These are phyloP conservation scores for Apiospora saccharicola DNA, from an alignment of 2,329 filamentous ascomycete genomes.

Conservation along the genomic window DNA sequence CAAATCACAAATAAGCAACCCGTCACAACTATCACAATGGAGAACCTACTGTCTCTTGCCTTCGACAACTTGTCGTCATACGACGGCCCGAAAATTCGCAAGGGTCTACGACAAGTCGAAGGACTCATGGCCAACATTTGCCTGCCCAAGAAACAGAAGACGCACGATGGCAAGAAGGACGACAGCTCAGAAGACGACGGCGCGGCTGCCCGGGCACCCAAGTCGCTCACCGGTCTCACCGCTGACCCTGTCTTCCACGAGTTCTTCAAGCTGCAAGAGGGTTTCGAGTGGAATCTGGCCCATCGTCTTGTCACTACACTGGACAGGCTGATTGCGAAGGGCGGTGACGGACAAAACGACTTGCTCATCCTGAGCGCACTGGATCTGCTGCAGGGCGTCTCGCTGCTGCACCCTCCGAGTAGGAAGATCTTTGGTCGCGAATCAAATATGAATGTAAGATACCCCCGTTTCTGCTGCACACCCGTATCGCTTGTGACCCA, in stretches of 20 bases:
- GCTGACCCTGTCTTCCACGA: constrained; percentile 91
- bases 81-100: constrained; percentile 87
- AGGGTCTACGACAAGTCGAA: constrained; percentile 93
- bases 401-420: constrained; percentile 90
- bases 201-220: constrained; percentile 48
- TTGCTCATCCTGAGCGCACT: constrained; percentile 87
- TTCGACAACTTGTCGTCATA: constrained; percentile 97
- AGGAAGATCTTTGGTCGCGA: constrained; percentile 87
- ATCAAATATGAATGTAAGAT: constrained; percentile 87
- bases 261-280: constrained; percentile 96
- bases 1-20: constrained; percentile 1
- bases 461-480: neutral
- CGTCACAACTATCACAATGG: constrained; percentile 66
- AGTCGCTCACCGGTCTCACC: constrained; percentile 73
- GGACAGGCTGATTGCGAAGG: constrained; percentile 84
- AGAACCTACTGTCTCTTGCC: constrained; percentile 87
- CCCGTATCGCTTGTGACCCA: neutral
- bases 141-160: constrained; percentile 61
- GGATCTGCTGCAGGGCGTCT: constrained; percentile 85
- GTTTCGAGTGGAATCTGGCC: constrained; percentile 97
- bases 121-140: constrained; percentile 94
- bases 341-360: constrained; percentile 83
- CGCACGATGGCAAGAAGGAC: constrained; percentile 30
- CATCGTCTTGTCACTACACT: constrained; percentile 85
- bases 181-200: constrained; percentile 24